Percentiles rank a stretch among this genome's conserved stretches.
Evolutionary conservation across 2,329 filamentous ascomycete species (phyloP).

Genomic region (Kalaharituber pfeilii): DNA sequence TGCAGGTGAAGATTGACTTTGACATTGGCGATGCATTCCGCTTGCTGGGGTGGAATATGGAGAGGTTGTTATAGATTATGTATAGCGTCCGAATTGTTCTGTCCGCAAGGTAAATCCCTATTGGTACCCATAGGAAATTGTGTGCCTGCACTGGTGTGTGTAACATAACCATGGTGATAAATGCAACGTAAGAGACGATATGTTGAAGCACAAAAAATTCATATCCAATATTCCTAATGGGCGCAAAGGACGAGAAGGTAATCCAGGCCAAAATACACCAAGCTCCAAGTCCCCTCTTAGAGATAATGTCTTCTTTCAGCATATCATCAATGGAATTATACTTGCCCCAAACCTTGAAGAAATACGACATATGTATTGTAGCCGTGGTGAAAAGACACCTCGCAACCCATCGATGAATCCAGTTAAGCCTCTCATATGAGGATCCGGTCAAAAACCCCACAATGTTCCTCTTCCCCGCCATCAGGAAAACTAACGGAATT

Average conservation of each 20-base stretch:
- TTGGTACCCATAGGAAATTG: constrained; percentile 32
- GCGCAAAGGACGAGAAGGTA: constrained; percentile 34
- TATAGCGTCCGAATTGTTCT: constrained; percentile 27
- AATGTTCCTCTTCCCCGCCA: constrained; percentile 39
- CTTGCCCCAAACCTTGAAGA: constrained; percentile 35
- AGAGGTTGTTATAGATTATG: constrained; percentile 29
- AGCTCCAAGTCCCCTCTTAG: constrained; percentile 36
- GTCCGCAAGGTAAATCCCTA: constrained; percentile 33
- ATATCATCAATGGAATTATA: constrained; percentile 35
- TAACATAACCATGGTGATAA: constrained; percentile 33
- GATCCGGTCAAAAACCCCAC: constrained; percentile 33
- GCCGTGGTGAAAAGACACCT: constrained; percentile 36
- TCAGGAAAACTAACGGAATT: constrained; percentile 38
- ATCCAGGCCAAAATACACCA: constrained; percentile 37
- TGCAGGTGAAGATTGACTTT: constrained; percentile 27
- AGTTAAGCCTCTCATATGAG: constrained; percentile 36
- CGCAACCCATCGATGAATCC: constrained; percentile 37
- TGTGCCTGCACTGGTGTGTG: constrained; percentile 32
- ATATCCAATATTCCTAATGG: constrained; percentile 34
- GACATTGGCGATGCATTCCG: neutral
- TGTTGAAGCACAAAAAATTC: constrained; percentile 40
- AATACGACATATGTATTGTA: constrained; percentile 39
- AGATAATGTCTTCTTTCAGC: constrained; percentile 33
- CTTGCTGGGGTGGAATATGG: constrained; percentile 27
- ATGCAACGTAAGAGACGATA: constrained; percentile 34